A percentile compares a stretch with the other conserved stretches of the same genome.
Conservation (phyloP, 805 yeast species). For the Starmerella cellae region DNA sequence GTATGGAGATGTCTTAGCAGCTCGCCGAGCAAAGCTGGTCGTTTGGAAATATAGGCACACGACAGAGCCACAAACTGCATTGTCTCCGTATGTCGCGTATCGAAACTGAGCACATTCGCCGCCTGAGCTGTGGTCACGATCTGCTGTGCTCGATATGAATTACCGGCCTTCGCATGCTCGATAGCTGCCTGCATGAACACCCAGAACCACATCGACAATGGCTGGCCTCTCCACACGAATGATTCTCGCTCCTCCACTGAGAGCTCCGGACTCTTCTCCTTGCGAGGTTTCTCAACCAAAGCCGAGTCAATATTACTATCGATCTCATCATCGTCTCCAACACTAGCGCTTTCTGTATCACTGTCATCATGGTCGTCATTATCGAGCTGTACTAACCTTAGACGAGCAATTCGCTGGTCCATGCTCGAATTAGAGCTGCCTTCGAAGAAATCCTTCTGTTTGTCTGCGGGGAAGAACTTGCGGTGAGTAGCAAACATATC, state of each 20-base stretch:
- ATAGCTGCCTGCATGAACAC: conserved; percentile 70
- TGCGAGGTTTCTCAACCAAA: background rate
- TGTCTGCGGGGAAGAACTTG: conserved; percentile 66
- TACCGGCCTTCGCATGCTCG: conserved; percentile 47
- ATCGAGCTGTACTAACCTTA: conserved; percentile 22
- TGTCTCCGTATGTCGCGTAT: conserved; percentile 44
- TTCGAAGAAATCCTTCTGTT: conserved; percentile 34
- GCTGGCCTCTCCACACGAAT: conserved; percentile 54
- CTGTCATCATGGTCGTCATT: conserved; percentile 22
- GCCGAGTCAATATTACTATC: conserved; percentile 22
- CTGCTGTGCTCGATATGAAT: conserved; percentile 46
- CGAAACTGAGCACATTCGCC: conserved; percentile 64
- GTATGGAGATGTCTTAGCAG: conserved; percentile 52
- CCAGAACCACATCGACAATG: conserved; percentile 72
- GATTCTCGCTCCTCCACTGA: background rate
- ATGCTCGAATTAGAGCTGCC: conserved; percentile 35
- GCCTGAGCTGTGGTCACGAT: conserved; percentile 62
- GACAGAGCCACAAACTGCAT: conserved; percentile 58
- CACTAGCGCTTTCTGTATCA: background rate
- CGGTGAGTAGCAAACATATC: conserved; percentile 69
- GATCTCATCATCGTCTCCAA: conserved; percentile 24
- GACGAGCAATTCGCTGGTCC: conserved; percentile 38
- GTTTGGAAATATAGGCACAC: conserved; percentile 37
- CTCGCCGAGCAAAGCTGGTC: conserved; percentile 41
- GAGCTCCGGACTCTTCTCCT: background rate